phyloP scores from a whole-genome alignment of 1,284 basidiomycete genomes.

The Ceratobasidium sp. region DNA sequence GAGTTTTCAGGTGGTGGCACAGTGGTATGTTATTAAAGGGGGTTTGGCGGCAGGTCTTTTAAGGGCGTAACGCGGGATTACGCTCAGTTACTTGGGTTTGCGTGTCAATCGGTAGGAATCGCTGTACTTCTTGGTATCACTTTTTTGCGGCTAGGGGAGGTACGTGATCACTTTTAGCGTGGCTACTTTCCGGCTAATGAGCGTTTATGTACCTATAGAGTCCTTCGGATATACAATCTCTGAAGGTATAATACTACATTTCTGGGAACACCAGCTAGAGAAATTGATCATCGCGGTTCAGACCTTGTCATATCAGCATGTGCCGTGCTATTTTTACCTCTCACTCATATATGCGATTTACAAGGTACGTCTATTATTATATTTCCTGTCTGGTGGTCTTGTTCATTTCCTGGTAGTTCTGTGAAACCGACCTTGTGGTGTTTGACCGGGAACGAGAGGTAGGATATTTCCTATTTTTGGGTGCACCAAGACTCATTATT shows the following conservation, averaged over 20 bases:
- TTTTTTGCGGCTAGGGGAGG: slow-evolving; percentile 50
- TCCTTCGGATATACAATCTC: slow-evolving; percentile 58
- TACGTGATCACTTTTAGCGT: slow-evolving; percentile 1
- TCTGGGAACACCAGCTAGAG: too few relatives aligned
- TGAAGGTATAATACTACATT: slow-evolving; percentile 54
- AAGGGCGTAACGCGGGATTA: slow-evolving; percentile 47
- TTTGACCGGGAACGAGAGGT: slow-evolving; percentile 63
- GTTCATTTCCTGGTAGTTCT: slow-evolving; percentile 56
- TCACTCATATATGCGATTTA: slow-evolving; percentile 48
- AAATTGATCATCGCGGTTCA: neutral
- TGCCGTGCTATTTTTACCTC: slow-evolving; percentile 56
- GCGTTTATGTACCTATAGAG: slow-evolving; percentile 49
- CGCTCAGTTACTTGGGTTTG: slow-evolving; percentile 47
- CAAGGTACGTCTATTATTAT: slow-evolving; percentile 28
- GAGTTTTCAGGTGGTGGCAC: neutral
- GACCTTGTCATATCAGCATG: slow-evolving; percentile 49
- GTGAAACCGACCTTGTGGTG: slow-evolving; percentile 57
- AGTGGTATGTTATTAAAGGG: neutral
- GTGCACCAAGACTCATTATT: neutral
- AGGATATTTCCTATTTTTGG: slow-evolving; percentile 39
- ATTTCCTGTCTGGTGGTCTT: neutral
- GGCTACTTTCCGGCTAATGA: neutral
- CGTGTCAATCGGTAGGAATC: slow-evolving; percentile 45
- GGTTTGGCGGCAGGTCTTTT: slow-evolving; percentile 28
- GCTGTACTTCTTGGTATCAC: slow-evolving; percentile 50